Evolutionary conservation across 306 rosid species (phyloP).

Genomic region (Argentina anserina): DNA sequence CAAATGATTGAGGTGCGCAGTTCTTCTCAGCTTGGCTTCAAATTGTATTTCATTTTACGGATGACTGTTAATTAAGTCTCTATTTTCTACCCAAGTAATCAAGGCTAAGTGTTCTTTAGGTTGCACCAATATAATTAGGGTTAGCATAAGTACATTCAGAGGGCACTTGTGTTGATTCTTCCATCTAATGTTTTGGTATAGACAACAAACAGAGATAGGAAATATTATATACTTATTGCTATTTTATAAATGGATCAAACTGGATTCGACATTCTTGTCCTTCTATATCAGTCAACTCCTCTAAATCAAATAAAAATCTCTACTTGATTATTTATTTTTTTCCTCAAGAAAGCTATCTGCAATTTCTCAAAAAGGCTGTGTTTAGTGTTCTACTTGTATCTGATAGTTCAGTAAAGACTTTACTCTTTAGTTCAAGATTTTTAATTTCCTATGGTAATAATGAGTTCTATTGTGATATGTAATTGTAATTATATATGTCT

Average conservation of each 20-base stretch:
- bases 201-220: no score
- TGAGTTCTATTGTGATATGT: neutral
- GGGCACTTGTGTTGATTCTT: neutral
- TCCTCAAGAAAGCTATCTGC: no score
- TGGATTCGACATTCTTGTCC: neutral
- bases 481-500: neutral
- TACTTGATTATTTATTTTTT: neutral
- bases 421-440: neutral
- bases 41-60: neutral
- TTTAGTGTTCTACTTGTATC: neutral
- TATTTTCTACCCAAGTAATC: neutral
- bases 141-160: neutral
- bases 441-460: neutral
- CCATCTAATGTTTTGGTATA: neutral
- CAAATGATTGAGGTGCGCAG: slow-evolving; percentile 52
- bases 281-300: neutral
- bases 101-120: neutral
- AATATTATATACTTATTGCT: no score
- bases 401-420: neutral
- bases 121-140: neutral
- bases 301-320: neutral
- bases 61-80: neutral
- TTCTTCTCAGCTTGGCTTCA: slow-evolving; percentile 14
- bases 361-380: no score
- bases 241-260: neutral